Percentiles rank a stretch among this genome's conserved stretches.
Evolutionary conservation across 23 red algal species (phyloP).

Genomic region (Pyropia yezoensis): DNA sequence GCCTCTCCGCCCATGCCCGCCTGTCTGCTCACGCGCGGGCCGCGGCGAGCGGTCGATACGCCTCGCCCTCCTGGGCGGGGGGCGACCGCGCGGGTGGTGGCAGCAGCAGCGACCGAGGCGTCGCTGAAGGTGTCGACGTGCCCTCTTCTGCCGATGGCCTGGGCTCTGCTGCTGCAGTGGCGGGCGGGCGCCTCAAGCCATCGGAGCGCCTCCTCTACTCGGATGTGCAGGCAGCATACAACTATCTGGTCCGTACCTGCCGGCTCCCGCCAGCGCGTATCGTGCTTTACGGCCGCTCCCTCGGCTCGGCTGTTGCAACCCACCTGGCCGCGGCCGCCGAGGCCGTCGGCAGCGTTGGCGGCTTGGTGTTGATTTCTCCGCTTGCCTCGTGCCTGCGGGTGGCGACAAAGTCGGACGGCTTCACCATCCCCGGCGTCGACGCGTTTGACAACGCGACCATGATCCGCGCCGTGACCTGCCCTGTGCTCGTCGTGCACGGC

Average conservation of each 20-base stretch:
- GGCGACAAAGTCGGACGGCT: slow-evolving; percentile 14
- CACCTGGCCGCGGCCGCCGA: slow-evolving; percentile 37
- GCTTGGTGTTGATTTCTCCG: slow-evolving; percentile 61
- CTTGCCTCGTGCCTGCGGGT: slow-evolving; percentile 60
- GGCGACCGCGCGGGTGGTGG: slow-evolving; percentile 10
- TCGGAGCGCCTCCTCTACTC: slow-evolving; percentile 53
- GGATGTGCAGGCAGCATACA: slow-evolving; percentile 50
- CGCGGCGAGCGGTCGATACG: slow-evolving; percentile 5
- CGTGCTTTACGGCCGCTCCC: slow-evolving; percentile 44
- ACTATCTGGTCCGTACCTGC: slow-evolving; percentile 27
- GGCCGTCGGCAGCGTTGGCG: slow-evolving; percentile 15
- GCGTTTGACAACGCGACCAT: slow-evolving; percentile 63
- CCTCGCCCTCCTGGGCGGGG: slow-evolving; percentile 1
- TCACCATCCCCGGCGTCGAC: slow-evolving; percentile 60
- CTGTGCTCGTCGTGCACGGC: slow-evolving; percentile 67
- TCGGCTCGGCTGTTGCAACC: slow-evolving; percentile 54
- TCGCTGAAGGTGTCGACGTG: no score
- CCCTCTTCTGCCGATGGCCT: no score
- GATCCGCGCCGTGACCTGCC: slow-evolving; percentile 41
- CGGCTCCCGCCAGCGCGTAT: slow-evolving; percentile 37
- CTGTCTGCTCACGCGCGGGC: background rate
- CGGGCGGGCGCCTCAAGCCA: slow-evolving; percentile 10
- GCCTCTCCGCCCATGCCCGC: background rate
- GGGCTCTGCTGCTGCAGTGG: background rate
- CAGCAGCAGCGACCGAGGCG: no score